Conservation (phyloP, 192 early-diverging fungal species). For the Backusella liffmaniae region DNA sequence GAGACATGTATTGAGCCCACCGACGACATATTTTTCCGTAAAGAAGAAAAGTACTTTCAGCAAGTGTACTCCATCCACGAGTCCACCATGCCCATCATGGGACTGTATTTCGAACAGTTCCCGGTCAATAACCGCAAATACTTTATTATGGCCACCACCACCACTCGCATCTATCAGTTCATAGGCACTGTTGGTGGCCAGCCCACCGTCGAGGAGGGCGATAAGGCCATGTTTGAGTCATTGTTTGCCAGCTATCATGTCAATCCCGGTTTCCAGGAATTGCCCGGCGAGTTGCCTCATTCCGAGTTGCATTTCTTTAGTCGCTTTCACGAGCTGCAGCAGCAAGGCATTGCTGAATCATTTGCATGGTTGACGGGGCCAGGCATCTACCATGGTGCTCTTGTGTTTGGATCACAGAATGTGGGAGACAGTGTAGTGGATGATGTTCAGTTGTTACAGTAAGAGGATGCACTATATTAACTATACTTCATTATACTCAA, state of each 20-base stretch:
- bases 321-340: conserved; percentile 63
- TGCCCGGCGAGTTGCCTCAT: conserved; percentile 54
- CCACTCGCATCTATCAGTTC: conserved; percentile 90
- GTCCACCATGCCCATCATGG: conserved; percentile 67
- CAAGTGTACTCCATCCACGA: conserved; percentile 74
- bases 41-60: conserved; percentile 77
- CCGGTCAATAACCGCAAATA: conserved; percentile 72
- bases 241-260: conserved; percentile 73
- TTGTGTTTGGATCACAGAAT: conserved; percentile 74
- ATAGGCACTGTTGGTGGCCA: conserved; percentile 58
- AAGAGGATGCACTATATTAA: conserved; percentile 8
- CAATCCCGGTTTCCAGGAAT: conserved; percentile 62
- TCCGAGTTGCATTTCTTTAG: conserved; percentile 71
- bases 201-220: conserved; percentile 28
- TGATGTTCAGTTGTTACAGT: conserved; percentile 82
- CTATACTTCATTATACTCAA: background rate
- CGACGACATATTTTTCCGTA: conserved; percentile 74
- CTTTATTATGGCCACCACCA: conserved; percentile 78
- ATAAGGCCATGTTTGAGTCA: conserved; percentile 69
- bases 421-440: conserved; percentile 79
- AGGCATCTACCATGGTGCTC: conserved; percentile 84
- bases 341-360: conserved; percentile 64
- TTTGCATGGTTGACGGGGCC: conserved; percentile 93
- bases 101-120: conserved; percentile 82
- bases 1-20: conserved; percentile 89